Base-by-base conservation (phyloP, 495 filamentous ascomycete genomes). In the Cudoniella acicularis region DNA sequence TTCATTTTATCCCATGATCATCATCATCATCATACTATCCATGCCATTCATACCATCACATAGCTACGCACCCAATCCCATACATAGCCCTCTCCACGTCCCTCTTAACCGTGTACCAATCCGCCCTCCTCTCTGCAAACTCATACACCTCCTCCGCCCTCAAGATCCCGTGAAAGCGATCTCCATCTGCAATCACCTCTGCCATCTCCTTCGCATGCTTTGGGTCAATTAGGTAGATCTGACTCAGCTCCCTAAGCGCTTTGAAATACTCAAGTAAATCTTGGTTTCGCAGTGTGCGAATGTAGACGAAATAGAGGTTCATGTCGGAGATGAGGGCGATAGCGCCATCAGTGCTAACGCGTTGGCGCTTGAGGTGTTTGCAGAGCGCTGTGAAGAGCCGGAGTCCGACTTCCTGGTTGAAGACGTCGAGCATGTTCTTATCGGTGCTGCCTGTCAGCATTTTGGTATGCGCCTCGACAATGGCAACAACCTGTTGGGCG, bases 21-120 rank as follows among this genome's bases (percentile, higher is more conserved):
- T 47, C n/a, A 41, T 2, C 22, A 20, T 54, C n/a, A n/a, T 23
- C 48, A 10, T 21, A 50, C 30, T 4, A 36, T 13, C 30, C 13
- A 36, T 36, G 6, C 30, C 13, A 36, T 36, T 36, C 30, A 6
- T 36, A 4, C 30, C 30, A 36, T 36, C 30, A 97, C 92, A 98
- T 96, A 49, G 93, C 69, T 42, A 64, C 71, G 69, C 94, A 98
- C 48, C 96, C 95, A 74, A 94, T 79, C 48, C 95, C 95, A 78
- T 97, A 98, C 95, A 98, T 96, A 21, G 91, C 92, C 73, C 89
- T 86, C 79, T 99, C 95, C 20, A 99, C 92, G 54, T 91, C 84
- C 57, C 80, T 81, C 75, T 87, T 87, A 3, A 99, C 88, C 54
- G 82, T 78, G 68, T 87, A 95, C 95, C 95, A 99, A 72, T 99